Evolutionary conservation across 2,329 filamentous ascomycete species (phyloP), one percentile per base, ranked within the genome.

Genomic region (Podosphaera aphanis): DNA sequence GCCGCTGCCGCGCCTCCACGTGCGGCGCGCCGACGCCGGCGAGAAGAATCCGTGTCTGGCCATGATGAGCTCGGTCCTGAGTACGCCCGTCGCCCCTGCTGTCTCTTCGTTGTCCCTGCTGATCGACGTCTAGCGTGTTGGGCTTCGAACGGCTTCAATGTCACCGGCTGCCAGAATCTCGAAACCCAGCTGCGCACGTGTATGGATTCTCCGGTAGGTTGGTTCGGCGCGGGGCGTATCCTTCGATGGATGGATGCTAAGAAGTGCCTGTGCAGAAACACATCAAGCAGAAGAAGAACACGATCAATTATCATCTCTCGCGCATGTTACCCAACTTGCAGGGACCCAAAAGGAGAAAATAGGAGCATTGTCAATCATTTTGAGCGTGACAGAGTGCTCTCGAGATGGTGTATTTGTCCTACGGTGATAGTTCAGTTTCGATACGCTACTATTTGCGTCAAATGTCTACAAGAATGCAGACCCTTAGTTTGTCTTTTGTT

Each of bases 241-340:
- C n/a, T n/a, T n/a, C n/a, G n/a, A n/a, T n/a, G n/a, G n/a, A n/a
- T n/a, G n/a, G n/a, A n/a, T 41, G 31, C 16, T 40, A 49, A 49
- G 44, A 41, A 47, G 35, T 4, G 3, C 29, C 2, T 19, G 1
- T 33, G 15, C 48, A 78, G 74, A 73, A 68, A 68, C 62, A 69
- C 42, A 62, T 62, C 51, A 62, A 64, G 46, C 61, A 63, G 52
- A 73, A 74, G 60, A 83, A 78, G 66, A 88, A 77, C 61, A 75
- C 73, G 52, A 85, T 95, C 73, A 95, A 95, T 65, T 86, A 86
- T 68, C 86, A 94, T 61, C 67, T 95, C 38, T 72, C 73, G 53
- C 74, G 90, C 57, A 73, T 82, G 66, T 81, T 79, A 56, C 74
- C 76, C 13, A 74, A 78, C 60, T 67, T 92, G 67, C 72, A 78